phyloP scores from a whole-genome alignment of 2,329 filamentous ascomycete species.

The Sclerotinia glacialis region DNA sequence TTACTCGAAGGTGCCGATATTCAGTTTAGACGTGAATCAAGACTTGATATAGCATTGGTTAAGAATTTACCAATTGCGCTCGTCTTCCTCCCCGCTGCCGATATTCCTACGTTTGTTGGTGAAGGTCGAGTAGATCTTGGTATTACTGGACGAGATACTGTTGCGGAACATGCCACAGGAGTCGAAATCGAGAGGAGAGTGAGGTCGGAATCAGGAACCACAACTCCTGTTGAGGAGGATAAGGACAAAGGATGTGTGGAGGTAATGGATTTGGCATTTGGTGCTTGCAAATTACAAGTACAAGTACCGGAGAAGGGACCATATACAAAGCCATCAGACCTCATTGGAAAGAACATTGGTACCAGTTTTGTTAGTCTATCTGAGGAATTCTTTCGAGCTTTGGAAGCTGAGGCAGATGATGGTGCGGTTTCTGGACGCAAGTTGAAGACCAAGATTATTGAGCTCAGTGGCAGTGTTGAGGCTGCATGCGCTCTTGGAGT shows the following conservation, averaged over 20 bases:
- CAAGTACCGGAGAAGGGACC: constrained; percentile 86
- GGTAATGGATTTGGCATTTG: constrained; percentile 87
- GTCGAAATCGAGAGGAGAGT: constrained; percentile 50
- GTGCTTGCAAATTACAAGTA: constrained; percentile 89
- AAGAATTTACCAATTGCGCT: constrained; percentile 96
- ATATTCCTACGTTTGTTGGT: constrained; percentile 96
- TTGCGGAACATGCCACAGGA: constrained; percentile 79
- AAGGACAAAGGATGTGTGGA: constrained; percentile 63
- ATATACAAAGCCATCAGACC: constrained; percentile 66
- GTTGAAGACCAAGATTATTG: constrained; percentile 84
- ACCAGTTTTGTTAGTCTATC: constrained; percentile 91
- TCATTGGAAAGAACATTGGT: constrained; percentile 89
- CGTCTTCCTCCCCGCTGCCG: constrained; percentile 92
- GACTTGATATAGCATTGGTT: constrained; percentile 94
- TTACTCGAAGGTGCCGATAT: constrained; percentile 92
- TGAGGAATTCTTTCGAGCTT: constrained; percentile 74
- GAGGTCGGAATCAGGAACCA: constrained; percentile 48
- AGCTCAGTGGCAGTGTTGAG: constrained; percentile 94
- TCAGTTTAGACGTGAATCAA: constrained; percentile 91
- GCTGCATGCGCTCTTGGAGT: constrained; percentile 93
- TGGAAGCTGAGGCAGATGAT: constrained; percentile 58
- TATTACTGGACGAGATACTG: constrained; percentile 91
- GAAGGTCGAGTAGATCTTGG: constrained; percentile 91
- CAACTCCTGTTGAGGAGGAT: constrained; percentile 43
- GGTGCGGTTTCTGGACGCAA: constrained; percentile 46